Conservation (phyloP, 495 filamentous ascomycete species). For the Choiromyces venosus region DNA sequence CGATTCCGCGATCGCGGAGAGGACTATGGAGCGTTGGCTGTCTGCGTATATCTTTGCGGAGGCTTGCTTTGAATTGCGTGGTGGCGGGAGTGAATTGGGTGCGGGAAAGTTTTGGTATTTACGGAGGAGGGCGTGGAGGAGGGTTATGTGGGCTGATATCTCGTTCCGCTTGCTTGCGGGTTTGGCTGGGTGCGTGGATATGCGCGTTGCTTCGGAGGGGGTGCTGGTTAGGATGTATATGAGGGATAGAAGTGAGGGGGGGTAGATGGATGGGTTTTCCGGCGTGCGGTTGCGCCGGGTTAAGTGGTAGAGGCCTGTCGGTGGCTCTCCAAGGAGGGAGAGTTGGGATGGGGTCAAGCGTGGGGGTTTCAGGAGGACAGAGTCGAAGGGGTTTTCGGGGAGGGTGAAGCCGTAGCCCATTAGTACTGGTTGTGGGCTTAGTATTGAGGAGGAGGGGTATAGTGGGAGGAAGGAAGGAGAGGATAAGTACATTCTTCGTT, state of each 20-base stretch:
- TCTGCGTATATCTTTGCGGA: conserved; percentile 27
- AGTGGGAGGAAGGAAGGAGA: background rate
- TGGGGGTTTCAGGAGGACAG: conserved; percentile 35
- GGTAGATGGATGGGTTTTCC: background rate
- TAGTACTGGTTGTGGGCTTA: conserved; percentile 48
- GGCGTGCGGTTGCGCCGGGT: conserved; percentile 2
- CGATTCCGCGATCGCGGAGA: conserved; percentile 16
- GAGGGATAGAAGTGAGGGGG: conserved; percentile 18
- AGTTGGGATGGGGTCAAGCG: conserved; percentile 19
- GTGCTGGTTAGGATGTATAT: conserved; percentile 37
- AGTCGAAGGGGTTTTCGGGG: conserved; percentile 53
- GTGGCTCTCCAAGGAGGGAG: conserved; percentile 4
- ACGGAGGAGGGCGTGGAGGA: conserved; percentile 24
- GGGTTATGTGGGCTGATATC: conserved; percentile 30
- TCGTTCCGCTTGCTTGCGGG: conserved; percentile 23
- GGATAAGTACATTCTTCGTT: conserved; percentile 58
- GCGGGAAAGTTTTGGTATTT: conserved; percentile 18
- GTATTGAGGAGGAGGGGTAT: background rate
- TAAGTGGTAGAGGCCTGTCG: conserved; percentile 25
- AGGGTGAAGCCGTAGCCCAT: conserved; percentile 66
- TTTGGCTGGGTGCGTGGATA: conserved; percentile 10
- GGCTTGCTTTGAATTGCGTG: conserved; percentile 6
- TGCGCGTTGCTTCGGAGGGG: conserved; percentile 12
- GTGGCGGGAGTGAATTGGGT: conserved; percentile 3
- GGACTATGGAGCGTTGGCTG: conserved; percentile 26